Evolutionary conservation across 2,329 filamentous ascomycete genomes (phyloP).

Genomic region (Diplocarpon rosae): DNA sequence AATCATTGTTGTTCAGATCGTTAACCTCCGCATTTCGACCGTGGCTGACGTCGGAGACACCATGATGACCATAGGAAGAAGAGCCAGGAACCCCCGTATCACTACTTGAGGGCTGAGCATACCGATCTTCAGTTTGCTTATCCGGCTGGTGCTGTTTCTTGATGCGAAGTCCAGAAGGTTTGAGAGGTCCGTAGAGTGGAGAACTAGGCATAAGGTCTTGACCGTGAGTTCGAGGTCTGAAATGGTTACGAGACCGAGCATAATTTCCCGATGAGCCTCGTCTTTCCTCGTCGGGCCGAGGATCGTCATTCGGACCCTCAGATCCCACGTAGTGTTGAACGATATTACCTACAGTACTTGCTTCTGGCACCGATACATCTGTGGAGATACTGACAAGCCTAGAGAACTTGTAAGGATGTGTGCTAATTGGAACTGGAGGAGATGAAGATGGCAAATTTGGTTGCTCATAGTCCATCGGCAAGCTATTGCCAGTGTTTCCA

Average conservation of each 20-base stretch:
- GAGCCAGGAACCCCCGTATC: not conserved
- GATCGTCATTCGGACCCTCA: not conserved
- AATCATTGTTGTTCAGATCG: not conserved
- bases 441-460: not conserved
- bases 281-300: not conserved
- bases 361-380: slow-evolving; percentile 12
- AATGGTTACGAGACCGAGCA: not conserved
- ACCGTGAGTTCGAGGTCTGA: not conserved
- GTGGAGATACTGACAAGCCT: slow-evolving; percentile 2
- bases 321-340: slow-evolving; percentile 4
- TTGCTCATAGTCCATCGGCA: not conserved
- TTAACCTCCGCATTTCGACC: not conserved
- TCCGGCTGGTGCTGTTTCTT: not conserved
- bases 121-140: not conserved
- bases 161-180: slow-evolving; percentile 1
- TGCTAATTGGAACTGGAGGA: not conserved
- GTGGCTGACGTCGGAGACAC: not conserved
- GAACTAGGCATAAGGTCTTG: not conserved
- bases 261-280: not conserved
- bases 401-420: slow-evolving; percentile 5
- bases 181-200: not conserved
- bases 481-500: not conserved
- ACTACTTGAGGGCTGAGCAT: not conserved
- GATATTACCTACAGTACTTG: slow-evolving; percentile 22
- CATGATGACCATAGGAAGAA: not conserved